Conservation (phyloP, 768 basidiomycete species). For the Dioszegia hungarica region DNA sequence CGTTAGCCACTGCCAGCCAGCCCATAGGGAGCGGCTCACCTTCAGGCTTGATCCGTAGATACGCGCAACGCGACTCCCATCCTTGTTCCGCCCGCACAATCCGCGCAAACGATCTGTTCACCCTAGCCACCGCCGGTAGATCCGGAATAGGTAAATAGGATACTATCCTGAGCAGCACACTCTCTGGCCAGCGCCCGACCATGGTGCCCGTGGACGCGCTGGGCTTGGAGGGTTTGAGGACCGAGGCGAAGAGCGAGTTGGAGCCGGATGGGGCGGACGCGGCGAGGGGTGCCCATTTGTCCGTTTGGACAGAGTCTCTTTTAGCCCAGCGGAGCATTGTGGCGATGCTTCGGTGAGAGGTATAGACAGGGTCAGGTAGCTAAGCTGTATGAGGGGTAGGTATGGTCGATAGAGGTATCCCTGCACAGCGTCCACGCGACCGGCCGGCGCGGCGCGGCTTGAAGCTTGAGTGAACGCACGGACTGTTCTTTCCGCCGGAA, state of each 20-base stretch:
- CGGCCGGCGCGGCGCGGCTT: too few species aligned
- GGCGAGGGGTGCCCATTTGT: slow-evolving; percentile 81
- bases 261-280: slow-evolving; percentile 52
- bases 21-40: background rate
- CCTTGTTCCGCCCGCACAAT: slow-evolving; percentile 66
- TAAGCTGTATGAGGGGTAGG: too few species aligned
- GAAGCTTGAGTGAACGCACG: too few species aligned
- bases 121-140: slow-evolving; percentile 67
- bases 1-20: background rate
- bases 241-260: slow-evolving; percentile 44
- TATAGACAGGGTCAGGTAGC: too few species aligned
- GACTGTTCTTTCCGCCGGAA: too few species aligned
- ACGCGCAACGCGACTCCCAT: slow-evolving; percentile 71
- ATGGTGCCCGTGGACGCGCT: background rate
- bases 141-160: slow-evolving; percentile 72
- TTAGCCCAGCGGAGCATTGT: slow-evolving; percentile 6
- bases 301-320: background rate
- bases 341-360: too few species aligned
- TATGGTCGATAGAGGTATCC: too few species aligned
- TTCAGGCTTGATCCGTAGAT: slow-evolving; percentile 50
- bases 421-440: too few species aligned
- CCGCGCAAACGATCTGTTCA: slow-evolving; percentile 60
- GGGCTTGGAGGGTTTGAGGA: slow-evolving; percentile 46
- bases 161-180: slow-evolving; percentile 70
- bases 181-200: slow-evolving; percentile 68